A percentile compares a stretch with the other conserved stretches of the same genome.
phyloP scores from a whole-genome alignment of 805 yeast genomes.

The Candida awuae region DNA sequence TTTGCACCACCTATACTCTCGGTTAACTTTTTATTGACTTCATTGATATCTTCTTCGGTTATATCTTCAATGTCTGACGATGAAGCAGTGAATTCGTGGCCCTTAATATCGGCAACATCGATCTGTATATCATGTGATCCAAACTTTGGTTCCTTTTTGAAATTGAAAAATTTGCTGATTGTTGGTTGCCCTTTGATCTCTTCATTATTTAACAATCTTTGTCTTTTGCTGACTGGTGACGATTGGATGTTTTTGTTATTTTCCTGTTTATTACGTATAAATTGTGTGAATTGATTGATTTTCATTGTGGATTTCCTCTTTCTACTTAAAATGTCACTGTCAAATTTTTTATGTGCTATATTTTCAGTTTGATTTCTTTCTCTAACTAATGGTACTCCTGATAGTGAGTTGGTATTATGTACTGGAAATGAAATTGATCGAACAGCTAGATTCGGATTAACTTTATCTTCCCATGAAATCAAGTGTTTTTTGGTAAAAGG shows the following conservation, averaged over 20 bases:
- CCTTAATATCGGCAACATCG: neutral
- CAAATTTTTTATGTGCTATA: conserved; percentile 1
- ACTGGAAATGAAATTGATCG: conserved; percentile 7
- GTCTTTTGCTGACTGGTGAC: conserved; percentile 23
- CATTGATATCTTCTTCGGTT: conserved; percentile 10
- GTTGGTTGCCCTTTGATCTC: conserved; percentile 6
- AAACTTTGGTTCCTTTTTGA: conserved; percentile 1
- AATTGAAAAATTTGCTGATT: conserved; percentile 17
- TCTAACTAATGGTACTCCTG: no score
- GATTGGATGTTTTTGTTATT: conserved; percentile 1
- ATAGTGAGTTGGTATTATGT: neutral
- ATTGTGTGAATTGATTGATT: conserved; percentile 19
- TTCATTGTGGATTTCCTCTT: conserved; percentile 17
- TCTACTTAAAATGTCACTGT: conserved; percentile 1
- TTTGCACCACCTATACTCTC: neutral
- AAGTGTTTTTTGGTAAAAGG: conserved; percentile 51
- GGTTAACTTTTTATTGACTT: conserved; percentile 3
- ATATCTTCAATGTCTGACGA: conserved; percentile 12
- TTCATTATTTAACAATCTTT: conserved; percentile 17
- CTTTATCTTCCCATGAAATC: conserved; percentile 38
- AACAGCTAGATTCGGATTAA: conserved; percentile 11
- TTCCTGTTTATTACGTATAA: conserved; percentile 5
- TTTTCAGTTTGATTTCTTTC: conserved; percentile 3
- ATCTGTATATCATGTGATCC: neutral
- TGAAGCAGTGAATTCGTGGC: conserved; percentile 3